phyloP scores from a whole-genome alignment of 352 stramenopile genomes.

The Pythium rhizo-oryzae region DNA sequence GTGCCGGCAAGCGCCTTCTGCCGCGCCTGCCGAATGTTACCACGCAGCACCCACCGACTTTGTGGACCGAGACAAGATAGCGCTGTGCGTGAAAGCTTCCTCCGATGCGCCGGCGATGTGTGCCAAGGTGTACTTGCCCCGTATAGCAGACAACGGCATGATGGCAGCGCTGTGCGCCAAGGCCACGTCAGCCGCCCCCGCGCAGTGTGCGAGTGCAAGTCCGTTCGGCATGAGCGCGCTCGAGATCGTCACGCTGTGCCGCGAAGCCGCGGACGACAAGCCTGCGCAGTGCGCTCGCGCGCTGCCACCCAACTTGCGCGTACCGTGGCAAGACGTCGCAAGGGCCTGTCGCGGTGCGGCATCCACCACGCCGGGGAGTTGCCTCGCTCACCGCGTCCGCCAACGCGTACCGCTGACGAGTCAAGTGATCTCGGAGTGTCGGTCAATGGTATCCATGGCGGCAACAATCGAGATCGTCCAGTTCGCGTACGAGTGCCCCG shows the following conservation, averaged over 20 bases:
- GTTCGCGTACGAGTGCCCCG: constrained; percentile 48
- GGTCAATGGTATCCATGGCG: constrained; percentile 28
- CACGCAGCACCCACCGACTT: constrained; percentile 35
- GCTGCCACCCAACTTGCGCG: constrained; percentile 27
- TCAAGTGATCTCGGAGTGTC: constrained; percentile 38
- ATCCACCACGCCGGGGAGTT: constrained; percentile 47
- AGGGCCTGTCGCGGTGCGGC: constrained; percentile 37
- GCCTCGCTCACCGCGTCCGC: constrained; percentile 41
- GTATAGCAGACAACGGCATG: not conserved
- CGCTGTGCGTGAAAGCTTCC: constrained; percentile 42
- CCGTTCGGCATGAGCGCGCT: constrained; percentile 46
- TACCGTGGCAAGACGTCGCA: constrained; percentile 38
- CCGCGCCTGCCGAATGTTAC: constrained; percentile 35
- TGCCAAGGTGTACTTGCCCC: constrained; percentile 25
- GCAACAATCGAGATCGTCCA: constrained; percentile 45
- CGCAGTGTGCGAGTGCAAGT: constrained; percentile 27
- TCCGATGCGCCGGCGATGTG: constrained; percentile 43
- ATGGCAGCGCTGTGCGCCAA: constrained; percentile 19
- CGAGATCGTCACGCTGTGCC: constrained; percentile 46
- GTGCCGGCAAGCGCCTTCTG: constrained; percentile 13
- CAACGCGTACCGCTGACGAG: constrained; percentile 25
- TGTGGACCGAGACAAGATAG: constrained; percentile 38
- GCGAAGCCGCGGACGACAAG: constrained; percentile 26
- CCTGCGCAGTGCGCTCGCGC: constrained; percentile 46
- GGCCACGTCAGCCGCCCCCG: constrained; percentile 5